Evolutionary conservation across 2,329 filamentous ascomycete genomes (phyloP).

Genomic region (Claviceps sorghi): DNA sequence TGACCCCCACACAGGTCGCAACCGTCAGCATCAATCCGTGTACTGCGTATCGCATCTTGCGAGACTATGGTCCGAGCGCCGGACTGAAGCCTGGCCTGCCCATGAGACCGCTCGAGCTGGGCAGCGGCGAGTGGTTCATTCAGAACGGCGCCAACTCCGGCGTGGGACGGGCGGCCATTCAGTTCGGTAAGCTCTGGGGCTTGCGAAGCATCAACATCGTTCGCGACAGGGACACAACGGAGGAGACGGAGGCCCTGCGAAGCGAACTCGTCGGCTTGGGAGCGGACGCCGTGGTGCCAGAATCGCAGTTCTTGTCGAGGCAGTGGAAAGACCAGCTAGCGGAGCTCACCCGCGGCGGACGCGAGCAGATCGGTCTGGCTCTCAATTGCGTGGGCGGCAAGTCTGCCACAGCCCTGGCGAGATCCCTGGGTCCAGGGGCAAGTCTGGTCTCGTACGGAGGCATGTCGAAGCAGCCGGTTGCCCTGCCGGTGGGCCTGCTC

Average conservation of each 20-base stretch:
- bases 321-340: slow-evolving; percentile 48
- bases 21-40: slow-evolving; percentile 88
- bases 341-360: slow-evolving; percentile 55
- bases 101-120: slow-evolving; percentile 29
- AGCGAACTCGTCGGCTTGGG: slow-evolving; percentile 39
- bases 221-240: slow-evolving; percentile 50
- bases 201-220: slow-evolving; percentile 83
- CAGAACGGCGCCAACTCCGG: slow-evolving; percentile 95
- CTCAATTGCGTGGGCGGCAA: slow-evolving; percentile 93
- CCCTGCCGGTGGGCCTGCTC: slow-evolving; percentile 65
- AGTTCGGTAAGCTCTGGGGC: slow-evolving; percentile 75
- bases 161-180: slow-evolving; percentile 81
- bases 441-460: slow-evolving; percentile 88
- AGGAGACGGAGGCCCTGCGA: slow-evolving; percentile 47
- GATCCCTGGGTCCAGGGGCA: slow-evolving; percentile 51
- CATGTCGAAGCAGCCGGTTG: slow-evolving; percentile 80
- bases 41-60: slow-evolving; percentile 86
- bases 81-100: slow-evolving; percentile 30
- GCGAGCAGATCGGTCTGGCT: slow-evolving; percentile 59
- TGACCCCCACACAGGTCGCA: slow-evolving; percentile 65
- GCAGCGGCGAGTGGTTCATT: slow-evolving; percentile 72
- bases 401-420: slow-evolving; percentile 63
- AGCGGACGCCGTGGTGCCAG: slow-evolving; percentile 41
- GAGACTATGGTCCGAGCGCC: slow-evolving; percentile 50
- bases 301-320: slow-evolving; percentile 37